These are phyloP conservation scores for Penicillium ochrochloron DNA, from an alignment of 495 filamentous ascomycete species.

Conservation along the genomic window DNA sequence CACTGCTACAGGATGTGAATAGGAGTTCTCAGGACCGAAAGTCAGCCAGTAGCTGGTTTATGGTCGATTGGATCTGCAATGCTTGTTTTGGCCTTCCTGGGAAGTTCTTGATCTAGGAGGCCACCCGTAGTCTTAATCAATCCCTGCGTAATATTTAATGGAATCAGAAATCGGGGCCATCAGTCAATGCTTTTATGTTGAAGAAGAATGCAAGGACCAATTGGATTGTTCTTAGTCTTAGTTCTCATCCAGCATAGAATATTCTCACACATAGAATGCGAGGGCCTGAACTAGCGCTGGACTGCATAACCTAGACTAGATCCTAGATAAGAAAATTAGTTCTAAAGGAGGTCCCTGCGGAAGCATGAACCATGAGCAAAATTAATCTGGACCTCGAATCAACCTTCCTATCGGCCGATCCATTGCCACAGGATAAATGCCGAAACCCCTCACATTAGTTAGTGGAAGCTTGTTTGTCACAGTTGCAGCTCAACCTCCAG, in stretches of 20 bases:
- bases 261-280: no score
- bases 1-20: slow-evolving; percentile 28
- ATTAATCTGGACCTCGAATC: neutral
- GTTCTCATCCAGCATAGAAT: no score
- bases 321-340: no score
- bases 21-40: neutral
- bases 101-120: neutral
- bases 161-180: neutral
- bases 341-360: no score
- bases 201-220: neutral
- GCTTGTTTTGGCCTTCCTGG: neutral
- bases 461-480: neutral
- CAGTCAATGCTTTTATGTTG: neutral
- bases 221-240: neutral
- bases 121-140: neutral
- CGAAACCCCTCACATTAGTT: neutral
- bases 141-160: neutral
- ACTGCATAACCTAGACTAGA: no score
- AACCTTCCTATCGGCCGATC: neutral
- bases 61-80: neutral
- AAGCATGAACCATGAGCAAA: neutral
- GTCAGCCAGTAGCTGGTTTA: neutral
- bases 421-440: neutral
- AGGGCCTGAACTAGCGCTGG: no score
- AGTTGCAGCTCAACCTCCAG: neutral